Evolutionary conservation across 768 basidiomycete genomes (phyloP), one percentile per base, ranked within the genome.

Genomic region (Holtermannia corniformis): DNA sequence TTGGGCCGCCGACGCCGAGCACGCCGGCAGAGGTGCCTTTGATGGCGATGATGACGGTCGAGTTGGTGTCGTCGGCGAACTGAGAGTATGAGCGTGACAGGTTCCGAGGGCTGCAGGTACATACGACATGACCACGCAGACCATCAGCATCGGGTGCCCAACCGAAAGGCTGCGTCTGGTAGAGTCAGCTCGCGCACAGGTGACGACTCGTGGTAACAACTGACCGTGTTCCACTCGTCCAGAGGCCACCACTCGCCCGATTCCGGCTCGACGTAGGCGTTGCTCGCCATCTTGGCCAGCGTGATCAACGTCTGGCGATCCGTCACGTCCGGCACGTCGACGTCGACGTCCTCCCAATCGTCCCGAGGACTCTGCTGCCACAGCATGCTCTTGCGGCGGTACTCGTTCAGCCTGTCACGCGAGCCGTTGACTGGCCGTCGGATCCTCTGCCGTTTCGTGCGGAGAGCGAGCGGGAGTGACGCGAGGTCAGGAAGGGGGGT

Each of bases 61-160:
- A 81, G 60, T 92, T 89, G 70, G 64, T 68, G 2, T 61, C 52
- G 50, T 71, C 65, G 26, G 73, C 68, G 50, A 74, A 72, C 68
- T 70, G 24, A 13, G 20, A 28, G n/a, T 25, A 20, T 10, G 14
- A 47, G 46, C 12, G n/a, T n/a, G n/a, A n/a, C n/a, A n/a, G n/a
- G n/a, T n/a, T 11, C 10, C 11, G 25, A 16, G 11, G 25, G 23
- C 25, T 26, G 13, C 14, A 10, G n/a, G 25, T 47, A 84, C 86
- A 58, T 60, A 93, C 95, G 20, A 97, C 74, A 63, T 96, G 91
- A 0, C 93, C 93, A 43, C 93, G 79, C 55, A 96, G 80, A 0
- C 91, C 90, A 67, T 95, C 87, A n/a, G 82, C 82, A 22, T 84
- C 80, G 0, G 86, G 83, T 59, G 85, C 81, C 91, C 92, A 96